Base-by-base conservation (phyloP, 2,329 filamentous ascomycete species). In the Chaetomiaceae sp. region DNA sequence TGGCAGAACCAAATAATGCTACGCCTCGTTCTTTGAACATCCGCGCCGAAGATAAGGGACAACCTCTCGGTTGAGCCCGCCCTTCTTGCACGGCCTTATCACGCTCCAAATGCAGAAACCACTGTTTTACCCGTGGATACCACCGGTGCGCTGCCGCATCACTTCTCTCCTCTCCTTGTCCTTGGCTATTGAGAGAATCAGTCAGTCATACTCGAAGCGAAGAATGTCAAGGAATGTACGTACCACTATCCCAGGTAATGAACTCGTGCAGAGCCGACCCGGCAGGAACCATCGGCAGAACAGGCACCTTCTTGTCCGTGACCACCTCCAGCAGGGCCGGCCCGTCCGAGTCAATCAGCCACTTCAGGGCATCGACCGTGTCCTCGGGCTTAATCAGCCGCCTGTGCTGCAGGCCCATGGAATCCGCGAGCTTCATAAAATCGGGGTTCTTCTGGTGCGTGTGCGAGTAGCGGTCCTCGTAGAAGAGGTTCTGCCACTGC, bases 401-500 rank as follows among this genome's bases (percentile, higher is more conserved):
- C 45, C 85, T 75, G 48, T 83, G 81, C 65, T 89, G 83, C 12
- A 97, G 78, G 52, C 84, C 82, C 91, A 97, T 97, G 18, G 91
- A 84, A 55, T 96, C 87, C 27, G 88, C 81, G 38, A 97, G 75
- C 73, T 93, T 95, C 69, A 91, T 86, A 64, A 97, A 97, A 65
- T 96, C 83, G n/a, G 91, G 89, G 68, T 97, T 97, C 63, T 80
- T 76, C 71, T 95, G 90, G 67, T 97, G 91, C 0, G 91, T 96
- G 66, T 95, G 90, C 29, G 88, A 78, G 60, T 83, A 97, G 58
- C 91, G 83, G 63, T 96, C 89, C 67, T 95, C 86, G 72, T 95
- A 97, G 72, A 97, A 97, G 56, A 97, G 81, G 60, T 88, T 90
- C 70, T 97, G 91, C 91, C 91, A 97, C 71, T 96, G 91, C 1